Percentiles rank a stretch among this genome's conserved stretches.
Conservation (phyloP, 495 filamentous ascomycete species). For the Choiromyces venosus region DNA sequence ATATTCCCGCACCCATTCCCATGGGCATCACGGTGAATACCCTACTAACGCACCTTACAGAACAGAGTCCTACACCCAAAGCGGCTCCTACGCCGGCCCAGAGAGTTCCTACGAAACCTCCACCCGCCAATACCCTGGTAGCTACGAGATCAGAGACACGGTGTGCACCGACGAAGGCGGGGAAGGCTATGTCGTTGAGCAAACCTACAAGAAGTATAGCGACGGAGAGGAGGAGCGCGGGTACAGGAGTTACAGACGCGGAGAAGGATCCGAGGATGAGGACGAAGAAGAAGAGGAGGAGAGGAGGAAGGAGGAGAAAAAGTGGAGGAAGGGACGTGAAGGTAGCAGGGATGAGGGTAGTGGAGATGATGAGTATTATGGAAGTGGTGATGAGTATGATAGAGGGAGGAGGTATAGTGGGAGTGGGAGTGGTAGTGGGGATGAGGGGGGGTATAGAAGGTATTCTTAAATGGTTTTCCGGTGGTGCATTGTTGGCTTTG, state of each 20-base stretch:
- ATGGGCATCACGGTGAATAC: background rate
- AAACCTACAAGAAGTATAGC: conserved; percentile 10
- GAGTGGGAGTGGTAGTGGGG: background rate
- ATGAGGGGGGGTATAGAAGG: background rate
- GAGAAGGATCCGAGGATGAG: conserved; percentile 16
- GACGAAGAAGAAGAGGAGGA: conserved; percentile 11
- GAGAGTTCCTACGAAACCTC: conserved; percentile 14
- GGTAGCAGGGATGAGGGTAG: conserved; percentile 6
- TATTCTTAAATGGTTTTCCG: conserved; percentile 14
- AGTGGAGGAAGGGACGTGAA: conserved; percentile 11
- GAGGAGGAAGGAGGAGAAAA: conserved; percentile 32
- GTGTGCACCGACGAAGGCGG: conserved; percentile 7
- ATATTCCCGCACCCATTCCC: background rate
- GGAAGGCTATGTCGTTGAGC: conserved; percentile 22
- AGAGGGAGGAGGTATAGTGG: background rate
- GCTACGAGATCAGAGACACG: background rate
- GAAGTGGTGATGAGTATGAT: conserved; percentile 19
- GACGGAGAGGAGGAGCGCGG: conserved; percentile 18
- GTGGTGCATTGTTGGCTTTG: background rate
- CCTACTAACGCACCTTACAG: background rate
- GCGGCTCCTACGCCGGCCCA: background rate
- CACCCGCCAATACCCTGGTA: background rate
- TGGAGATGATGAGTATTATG: conserved; percentile 18
- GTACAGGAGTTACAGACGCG: conserved; percentile 5
- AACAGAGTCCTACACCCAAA: background rate